Base-by-base conservation (phyloP, 805 yeast genomes). In the Saccharomycopsis lassenensis region DNA sequence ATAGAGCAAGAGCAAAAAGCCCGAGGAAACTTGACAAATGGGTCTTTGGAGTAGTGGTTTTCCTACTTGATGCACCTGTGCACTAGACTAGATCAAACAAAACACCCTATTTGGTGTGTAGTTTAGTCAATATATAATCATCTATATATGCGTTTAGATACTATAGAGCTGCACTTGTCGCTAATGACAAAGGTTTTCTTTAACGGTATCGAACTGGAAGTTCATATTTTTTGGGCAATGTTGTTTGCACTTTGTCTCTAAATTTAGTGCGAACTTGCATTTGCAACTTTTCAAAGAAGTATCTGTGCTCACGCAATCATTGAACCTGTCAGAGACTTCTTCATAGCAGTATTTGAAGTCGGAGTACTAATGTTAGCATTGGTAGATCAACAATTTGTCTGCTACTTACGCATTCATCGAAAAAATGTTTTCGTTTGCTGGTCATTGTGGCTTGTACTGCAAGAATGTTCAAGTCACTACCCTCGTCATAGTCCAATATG, bases 1-100 rank as follows among this genome's bases (percentile, higher is more conserved):
- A 74, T 84, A 39, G 95, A 84, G 53, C 65, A 65, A n/a, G 87
- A 82, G 46, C 94, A 84, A 52, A 63, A 54, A 39, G 50, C 56
- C 34, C 68, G 94, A 35, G 94, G 94, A 1, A 83, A 83, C 11
- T 55, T 74, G 35, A 39, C 40, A 21, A 45, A 30, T 10, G 15
- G n/a, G 6, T 12, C 6, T 11, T 10, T 22, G 32, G 35, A 31
- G 30, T 31, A 24, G 19, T 29, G n/a, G n/a, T n/a, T n/a, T n/a
- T n/a, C n/a, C n/a, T n/a, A n/a, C n/a, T n/a, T n/a, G n/a, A n/a
- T n/a, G n/a, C n/a, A n/a, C n/a, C n/a, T n/a, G n/a, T n/a, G n/a
- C n/a, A n/a, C n/a, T n/a, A n/a, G n/a, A n/a, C n/a, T n/a, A n/a
- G n/a, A n/a, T n/a, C n/a, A n/a, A n/a, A n/a, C n/a, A n/a, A n/a